Base-by-base conservation (phyloP, 208 protist species). In the Acanthamoeba divionensis region DNA sequence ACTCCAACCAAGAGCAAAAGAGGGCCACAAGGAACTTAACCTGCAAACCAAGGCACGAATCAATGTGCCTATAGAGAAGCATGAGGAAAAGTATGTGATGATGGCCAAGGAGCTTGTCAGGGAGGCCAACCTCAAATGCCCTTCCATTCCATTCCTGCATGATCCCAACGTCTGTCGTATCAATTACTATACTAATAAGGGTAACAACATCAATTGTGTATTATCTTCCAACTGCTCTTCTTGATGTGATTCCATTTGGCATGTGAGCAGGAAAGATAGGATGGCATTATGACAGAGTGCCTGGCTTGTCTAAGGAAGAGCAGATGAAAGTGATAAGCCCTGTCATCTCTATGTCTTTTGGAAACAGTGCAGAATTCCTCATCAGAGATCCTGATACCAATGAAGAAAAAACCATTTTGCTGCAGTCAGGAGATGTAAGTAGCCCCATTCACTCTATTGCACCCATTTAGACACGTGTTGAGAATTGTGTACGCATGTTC, bases 311-410 rank as follows among this genome's bases (percentile, higher is more conserved):
- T 18, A 12, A 7, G 24, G 71, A 80, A 31, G 71, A 80, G 71
- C 71, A 80, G 44, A 21, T 24, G 21, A 80, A 8, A 13, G 24
- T 80, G 26, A 80, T 50, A 26, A 50, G 60, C 9, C 71, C 71
- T 13, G 71, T 80, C 10, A 80, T 80, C 45, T 80, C 71, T 18
- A 80, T 80, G 71, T 80, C 71, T 29, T 80, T 80, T 55, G 71
- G 71, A 24, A 55, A 80, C 71, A 80, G 71, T 29, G 71, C 71
- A 2, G 71, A 80, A 31, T 80, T 80, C 44, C 71, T 41, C 26
- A 60, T 26, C 71, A 80, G 38, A 50, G 9, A 54, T 5, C 7
- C 13, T 50, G 60, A 60, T 44, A 31, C 33, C 24, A 50, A 80
- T 21, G 31, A 44, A 1, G 44, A 9, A 0, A 31, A 80, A 18